These are phyloP conservation scores for Parathielavia hyrcaniae DNA, from an alignment of 495 filamentous ascomycete species.

Conservation along the genomic window DNA sequence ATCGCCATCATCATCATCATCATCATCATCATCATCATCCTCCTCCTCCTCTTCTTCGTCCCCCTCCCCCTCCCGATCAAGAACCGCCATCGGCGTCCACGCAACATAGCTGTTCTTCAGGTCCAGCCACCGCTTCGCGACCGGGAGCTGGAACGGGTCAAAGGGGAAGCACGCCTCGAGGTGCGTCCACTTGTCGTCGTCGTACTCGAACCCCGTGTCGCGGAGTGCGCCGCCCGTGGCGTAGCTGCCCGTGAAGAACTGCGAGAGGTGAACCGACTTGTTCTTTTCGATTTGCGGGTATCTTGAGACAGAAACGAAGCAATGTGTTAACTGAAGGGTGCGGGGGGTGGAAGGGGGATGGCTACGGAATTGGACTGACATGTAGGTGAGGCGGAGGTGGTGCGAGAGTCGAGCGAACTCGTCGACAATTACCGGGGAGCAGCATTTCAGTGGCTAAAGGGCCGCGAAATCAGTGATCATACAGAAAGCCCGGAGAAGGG, in stretches of 20 bases:
- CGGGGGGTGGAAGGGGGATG: neutral
- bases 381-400: conserved; percentile 78
- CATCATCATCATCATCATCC: conserved; percentile 30
- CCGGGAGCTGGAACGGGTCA: conserved; percentile 84
- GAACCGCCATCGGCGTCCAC: conserved; percentile 72
- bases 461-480: neutral
- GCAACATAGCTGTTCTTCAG: conserved; percentile 75
- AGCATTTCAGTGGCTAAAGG: conserved; percentile 74
- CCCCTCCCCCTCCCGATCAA: conserved; percentile 46
- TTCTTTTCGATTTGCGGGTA: conserved; percentile 85
- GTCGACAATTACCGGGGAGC: conserved; percentile 82
- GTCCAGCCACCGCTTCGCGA: conserved; percentile 67
- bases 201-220: conserved; percentile 56
- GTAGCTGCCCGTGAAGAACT: conserved; percentile 46
- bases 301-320: neutral
- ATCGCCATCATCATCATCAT: conserved; percentile 28
- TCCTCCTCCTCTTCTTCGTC: conserved; percentile 47
- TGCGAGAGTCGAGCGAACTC: conserved; percentile 83
- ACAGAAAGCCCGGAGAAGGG: neutral
- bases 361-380: conserved; percentile 31
- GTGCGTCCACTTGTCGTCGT: conserved; percentile 64
- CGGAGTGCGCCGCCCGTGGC: conserved; percentile 48
- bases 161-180: conserved; percentile 95
- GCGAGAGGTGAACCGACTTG: conserved; percentile 67
- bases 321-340: neutral